Evolutionary conservation across 2,329 filamentous ascomycete species (phyloP).

Genomic region (Aspergillus fructus): DNA sequence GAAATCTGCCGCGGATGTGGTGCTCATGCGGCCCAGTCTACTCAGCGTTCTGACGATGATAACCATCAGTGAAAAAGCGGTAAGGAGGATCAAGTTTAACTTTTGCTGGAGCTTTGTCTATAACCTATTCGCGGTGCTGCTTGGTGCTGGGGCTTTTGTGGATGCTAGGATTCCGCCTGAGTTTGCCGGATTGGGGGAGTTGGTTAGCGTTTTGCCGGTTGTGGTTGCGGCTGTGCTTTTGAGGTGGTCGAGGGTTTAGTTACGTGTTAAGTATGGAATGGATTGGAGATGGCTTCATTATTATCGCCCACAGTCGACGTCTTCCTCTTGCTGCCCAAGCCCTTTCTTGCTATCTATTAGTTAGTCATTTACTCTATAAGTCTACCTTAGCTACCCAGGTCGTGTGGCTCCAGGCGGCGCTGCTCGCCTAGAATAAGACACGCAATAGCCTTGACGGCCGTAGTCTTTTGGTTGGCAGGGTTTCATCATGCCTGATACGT

Average conservation of each 20-base stretch:
- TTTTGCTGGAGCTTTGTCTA: slow-evolving; percentile 71
- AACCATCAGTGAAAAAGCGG: slow-evolving; percentile 48
- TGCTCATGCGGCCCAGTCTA: slow-evolving; percentile 61
- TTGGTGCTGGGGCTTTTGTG: slow-evolving; percentile 67
- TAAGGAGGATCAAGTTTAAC: slow-evolving; percentile 61
- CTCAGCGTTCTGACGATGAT: slow-evolving; percentile 59
- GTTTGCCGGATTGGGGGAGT: slow-evolving; percentile 69
- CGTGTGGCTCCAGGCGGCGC: too few species aligned
- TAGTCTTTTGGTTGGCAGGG: too few species aligned
- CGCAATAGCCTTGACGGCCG: too few species aligned
- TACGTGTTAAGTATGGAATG: too few species aligned
- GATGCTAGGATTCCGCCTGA: slow-evolving; percentile 58
- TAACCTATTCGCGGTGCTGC: slow-evolving; percentile 66
- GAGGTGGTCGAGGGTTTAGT: slow-evolving; percentile 18
- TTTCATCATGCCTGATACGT: too few species aligned
- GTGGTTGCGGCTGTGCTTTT: slow-evolving; percentile 55
- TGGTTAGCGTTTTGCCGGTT: slow-evolving; percentile 73
- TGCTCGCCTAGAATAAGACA: too few species aligned
- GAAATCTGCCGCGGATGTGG: slow-evolving; percentile 65
- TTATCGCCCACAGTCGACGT: neutral
- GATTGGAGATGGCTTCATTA: neutral
- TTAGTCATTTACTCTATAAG: too few species aligned
- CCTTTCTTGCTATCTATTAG: neutral
- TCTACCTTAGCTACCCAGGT: too few species aligned
- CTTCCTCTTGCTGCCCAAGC: neutral